Percentiles rank a stretch among this genome's conserved stretches.
Evolutionary conservation across 2,329 filamentous ascomycete species (phyloP).

Genomic region (Didymella segeticola): DNA sequence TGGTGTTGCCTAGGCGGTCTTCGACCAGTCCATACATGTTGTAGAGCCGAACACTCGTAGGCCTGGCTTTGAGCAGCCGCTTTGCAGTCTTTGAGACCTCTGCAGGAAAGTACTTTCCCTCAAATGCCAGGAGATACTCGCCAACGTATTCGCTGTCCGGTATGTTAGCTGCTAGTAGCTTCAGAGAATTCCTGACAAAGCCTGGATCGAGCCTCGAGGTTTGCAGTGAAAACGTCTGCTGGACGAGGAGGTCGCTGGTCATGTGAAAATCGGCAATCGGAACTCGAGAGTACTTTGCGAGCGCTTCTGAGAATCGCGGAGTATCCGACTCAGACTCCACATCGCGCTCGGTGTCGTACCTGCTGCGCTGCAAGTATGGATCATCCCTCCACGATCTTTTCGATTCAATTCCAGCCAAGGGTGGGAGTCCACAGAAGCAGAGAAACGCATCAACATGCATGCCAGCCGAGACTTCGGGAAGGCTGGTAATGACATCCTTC

Average conservation of each 20-base stretch:
- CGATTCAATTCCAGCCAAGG: not conserved
- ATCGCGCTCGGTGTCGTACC: not conserved
- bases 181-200: slow-evolving; percentile 54
- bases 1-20: slow-evolving; percentile 61
- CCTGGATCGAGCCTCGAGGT: slow-evolving; percentile 14
- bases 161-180: slow-evolving; percentile 59
- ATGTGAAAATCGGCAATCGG: slow-evolving; percentile 22
- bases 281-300: slow-evolving; percentile 2
- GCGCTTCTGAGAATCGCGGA: not conserved
- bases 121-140: slow-evolving; percentile 74
- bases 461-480: slow-evolving; percentile 47
- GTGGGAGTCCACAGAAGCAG: slow-evolving; percentile 56
- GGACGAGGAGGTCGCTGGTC: slow-evolving; percentile 36
- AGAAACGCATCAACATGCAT: slow-evolving; percentile 72
- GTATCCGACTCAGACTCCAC: not conserved
- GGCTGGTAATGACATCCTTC: slow-evolving; percentile 63
- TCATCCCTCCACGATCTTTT: slow-evolving; percentile 53
- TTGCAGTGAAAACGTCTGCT: slow-evolving; percentile 28
- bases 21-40: slow-evolving; percentile 81
- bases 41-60: slow-evolving; percentile 72
- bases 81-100: slow-evolving; percentile 74
- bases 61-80: slow-evolving; percentile 70
- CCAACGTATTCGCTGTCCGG: slow-evolving; percentile 60
- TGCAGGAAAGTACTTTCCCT: slow-evolving; percentile 61
- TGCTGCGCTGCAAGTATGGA: slow-evolving; percentile 27